Percentiles rank a stretch among this genome's conserved stretches.
phyloP scores from a whole-genome alignment of 2,329 filamentous ascomycete species.

The Aureobasidium sp. region DNA sequence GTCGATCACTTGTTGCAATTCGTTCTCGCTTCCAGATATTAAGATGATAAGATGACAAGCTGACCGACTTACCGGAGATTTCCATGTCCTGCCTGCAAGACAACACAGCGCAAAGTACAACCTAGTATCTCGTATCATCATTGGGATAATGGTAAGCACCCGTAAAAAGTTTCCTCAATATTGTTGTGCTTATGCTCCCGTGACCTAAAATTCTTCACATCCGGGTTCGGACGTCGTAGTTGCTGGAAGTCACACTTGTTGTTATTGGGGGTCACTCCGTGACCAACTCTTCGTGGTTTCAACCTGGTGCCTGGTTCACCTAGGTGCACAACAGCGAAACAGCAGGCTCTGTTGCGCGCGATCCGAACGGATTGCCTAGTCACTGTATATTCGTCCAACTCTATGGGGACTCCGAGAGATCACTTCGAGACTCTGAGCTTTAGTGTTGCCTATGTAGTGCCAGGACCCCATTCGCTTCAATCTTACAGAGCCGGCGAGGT shows the following conservation, averaged over 20 bases:
- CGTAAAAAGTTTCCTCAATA: too few species aligned
- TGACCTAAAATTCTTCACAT: background rate
- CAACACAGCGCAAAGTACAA: background rate
- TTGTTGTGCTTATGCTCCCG: background rate
- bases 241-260: background rate
- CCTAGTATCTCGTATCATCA: background rate
- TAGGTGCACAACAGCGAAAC: background rate
- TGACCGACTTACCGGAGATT: too few species aligned
- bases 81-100: background rate
- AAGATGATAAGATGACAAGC: background rate
- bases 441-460: too few species aligned
- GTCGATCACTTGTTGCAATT: background rate
- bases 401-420: too few species aligned
- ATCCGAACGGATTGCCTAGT: too few species aligned
- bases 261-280: background rate
- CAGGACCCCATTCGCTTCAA: too few species aligned
- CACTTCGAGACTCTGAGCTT: too few species aligned
- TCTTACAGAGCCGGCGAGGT: too few species aligned
- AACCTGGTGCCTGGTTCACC: background rate
- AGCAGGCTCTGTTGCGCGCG: background rate
- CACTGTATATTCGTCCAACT: too few species aligned
- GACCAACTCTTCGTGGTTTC: background rate
- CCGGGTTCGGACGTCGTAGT: background rate
- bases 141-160: too few species aligned
- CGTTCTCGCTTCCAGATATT: background rate